Evolutionary conservation across 768 basidiomycete genomes (phyloP).

Genomic region (Xerocomellus dryophilus): DNA sequence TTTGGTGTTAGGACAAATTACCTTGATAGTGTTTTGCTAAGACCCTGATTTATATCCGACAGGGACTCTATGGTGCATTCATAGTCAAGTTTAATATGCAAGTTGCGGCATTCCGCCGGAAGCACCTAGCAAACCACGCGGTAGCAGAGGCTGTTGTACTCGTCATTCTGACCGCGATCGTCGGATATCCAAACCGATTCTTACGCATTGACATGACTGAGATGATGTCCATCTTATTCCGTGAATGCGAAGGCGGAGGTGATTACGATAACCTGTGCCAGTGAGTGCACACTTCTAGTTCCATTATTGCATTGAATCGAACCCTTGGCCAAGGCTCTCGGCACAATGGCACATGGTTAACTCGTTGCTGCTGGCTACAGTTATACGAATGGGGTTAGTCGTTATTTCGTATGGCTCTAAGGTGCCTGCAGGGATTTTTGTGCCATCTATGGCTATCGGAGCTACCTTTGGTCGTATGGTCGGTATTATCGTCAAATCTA

Average conservation of each 20-base stretch:
- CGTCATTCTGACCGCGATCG: constrained; percentile 83
- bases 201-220: constrained; percentile 97
- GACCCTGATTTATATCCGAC: constrained; percentile 13
- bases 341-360: constrained; percentile 95
- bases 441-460: constrained; percentile 98
- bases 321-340: constrained; percentile 54
- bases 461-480: constrained; percentile 97
- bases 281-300: constrained; percentile 47
- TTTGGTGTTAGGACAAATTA: constrained; percentile 69
- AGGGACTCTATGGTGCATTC: constrained; percentile 97
- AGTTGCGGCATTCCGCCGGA: constrained; percentile 90
- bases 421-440: constrained; percentile 97
- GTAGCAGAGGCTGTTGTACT: constrained; percentile 87
- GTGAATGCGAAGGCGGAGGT: constrained; percentile 91
- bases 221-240: constrained; percentile 90
- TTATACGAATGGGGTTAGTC: constrained; percentile 83
- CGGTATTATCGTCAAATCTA: constrained; percentile 92
- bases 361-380: constrained; percentile 85
- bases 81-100: constrained; percentile 97
- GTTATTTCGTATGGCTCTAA: constrained; percentile 94
- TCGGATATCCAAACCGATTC: constrained; percentile 94
- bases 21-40: neutral
- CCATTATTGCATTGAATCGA: constrained; percentile 5
- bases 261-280: constrained; percentile 94
- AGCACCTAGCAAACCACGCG: constrained; percentile 78